These are phyloP conservation scores for Lentinula detonsa DNA, from an alignment of 768 basidiomycete species.

Conservation along the genomic window DNA sequence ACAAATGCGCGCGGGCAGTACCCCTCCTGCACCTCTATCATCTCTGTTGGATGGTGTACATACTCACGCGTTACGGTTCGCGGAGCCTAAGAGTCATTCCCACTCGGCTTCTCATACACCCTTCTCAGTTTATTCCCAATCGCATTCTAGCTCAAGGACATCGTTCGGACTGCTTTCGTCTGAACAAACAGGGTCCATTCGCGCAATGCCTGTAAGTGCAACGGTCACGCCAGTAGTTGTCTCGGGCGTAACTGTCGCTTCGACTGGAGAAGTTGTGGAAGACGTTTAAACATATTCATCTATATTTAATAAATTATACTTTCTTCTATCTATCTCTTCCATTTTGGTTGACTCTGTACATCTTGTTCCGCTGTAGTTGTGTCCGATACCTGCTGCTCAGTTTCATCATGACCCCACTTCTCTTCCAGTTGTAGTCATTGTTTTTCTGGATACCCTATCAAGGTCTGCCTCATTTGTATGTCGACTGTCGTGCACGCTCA, in stretches of 20 bases:
- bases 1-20: slow-evolving; percentile 1
- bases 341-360: not conserved
- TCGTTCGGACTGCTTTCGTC: not conserved
- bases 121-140: not conserved
- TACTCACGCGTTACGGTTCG: not conserved
- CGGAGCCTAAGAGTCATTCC: not conserved
- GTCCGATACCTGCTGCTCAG: not conserved
- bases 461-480: not conserved
- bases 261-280: not conserved
- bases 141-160: not conserved
- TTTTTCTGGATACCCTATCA: not conserved
- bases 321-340: not conserved
- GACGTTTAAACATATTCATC: not conserved
- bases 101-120: slow-evolving; percentile 2
- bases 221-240: not conserved
- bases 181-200: not conserved
- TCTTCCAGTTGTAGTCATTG: not conserved
- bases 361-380: not conserved
- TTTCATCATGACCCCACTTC: not conserved
- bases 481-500: not conserved
- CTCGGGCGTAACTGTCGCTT: not conserved
- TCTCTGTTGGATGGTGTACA: not conserved
- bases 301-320: not conserved
- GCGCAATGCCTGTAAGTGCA: not conserved
- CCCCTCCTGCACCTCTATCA: not conserved